These are phyloP conservation scores for Coprinopsis strossmayeri DNA, from an alignment of 768 basidiomycete species.

Conservation along the genomic window DNA sequence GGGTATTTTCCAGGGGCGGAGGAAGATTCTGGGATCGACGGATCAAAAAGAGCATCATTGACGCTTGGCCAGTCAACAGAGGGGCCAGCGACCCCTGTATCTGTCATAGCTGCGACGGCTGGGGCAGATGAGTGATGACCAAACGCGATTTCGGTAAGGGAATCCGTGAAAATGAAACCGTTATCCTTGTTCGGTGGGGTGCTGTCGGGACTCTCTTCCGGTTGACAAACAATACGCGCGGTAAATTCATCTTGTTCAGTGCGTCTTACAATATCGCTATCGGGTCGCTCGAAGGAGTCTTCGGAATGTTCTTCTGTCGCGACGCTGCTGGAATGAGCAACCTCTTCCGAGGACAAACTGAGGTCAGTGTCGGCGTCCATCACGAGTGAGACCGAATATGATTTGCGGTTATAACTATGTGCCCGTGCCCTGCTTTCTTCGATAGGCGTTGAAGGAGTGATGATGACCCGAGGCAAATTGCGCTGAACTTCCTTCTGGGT, in stretches of 20 bases:
- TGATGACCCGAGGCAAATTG: neutral
- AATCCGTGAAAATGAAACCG: slow-evolving; percentile 1
- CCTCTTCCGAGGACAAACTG: neutral
- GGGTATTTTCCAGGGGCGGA: neutral
- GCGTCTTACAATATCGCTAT: too few species aligned
- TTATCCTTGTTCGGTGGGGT: neutral
- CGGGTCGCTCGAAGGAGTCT: too few species aligned
- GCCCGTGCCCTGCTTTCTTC: too few species aligned
- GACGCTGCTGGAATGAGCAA: too few species aligned
- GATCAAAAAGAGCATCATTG: too few species aligned
- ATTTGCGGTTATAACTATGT: neutral
- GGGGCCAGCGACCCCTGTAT: too few species aligned
- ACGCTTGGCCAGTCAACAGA: neutral
- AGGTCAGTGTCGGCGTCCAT: neutral
- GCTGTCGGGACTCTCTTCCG: neutral
- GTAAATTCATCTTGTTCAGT: neutral
- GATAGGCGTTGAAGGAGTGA: slow-evolving; percentile 1
- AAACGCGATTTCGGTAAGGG: slow-evolving; percentile 2
- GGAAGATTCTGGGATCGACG: neutral
- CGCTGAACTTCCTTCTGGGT: neutral
- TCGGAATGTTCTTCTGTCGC: too few species aligned
- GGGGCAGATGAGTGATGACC: neutral
- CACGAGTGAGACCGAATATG: neutral
- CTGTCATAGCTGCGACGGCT: neutral
- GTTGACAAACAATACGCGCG: neutral